Percentiles rank a stretch among this genome's conserved stretches.
Conservation (phyloP, 495 filamentous ascomycete genomes). For the Podospora sp. region DNA sequence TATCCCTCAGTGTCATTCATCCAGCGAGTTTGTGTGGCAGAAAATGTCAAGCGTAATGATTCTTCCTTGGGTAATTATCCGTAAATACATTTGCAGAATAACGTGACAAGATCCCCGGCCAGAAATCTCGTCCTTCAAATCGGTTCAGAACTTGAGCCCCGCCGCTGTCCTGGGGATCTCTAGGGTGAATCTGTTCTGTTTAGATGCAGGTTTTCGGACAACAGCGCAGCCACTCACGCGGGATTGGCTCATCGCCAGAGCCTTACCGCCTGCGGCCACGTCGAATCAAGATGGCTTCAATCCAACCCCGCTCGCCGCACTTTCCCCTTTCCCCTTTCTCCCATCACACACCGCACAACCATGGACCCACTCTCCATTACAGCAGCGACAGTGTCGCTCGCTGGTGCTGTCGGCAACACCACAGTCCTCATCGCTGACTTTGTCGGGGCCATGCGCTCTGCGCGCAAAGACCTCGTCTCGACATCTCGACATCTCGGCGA, state of each 20-base stretch:
- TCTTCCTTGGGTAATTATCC: too few species aligned
- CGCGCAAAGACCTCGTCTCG: background rate
- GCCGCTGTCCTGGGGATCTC: too few species aligned
- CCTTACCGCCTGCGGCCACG: background rate
- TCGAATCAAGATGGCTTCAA: background rate
- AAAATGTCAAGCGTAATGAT: too few species aligned
- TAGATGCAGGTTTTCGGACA: background rate
- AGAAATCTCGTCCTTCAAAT: too few species aligned
- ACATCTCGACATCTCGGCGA: background rate
- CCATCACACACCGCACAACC: background rate
- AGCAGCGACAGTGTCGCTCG: background rate
- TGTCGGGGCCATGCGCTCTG: background rate
- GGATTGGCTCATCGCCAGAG: background rate
- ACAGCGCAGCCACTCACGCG: background rate
- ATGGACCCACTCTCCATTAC: constrained; percentile 2
- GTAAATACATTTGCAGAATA: too few species aligned
- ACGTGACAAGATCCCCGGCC: too few species aligned
- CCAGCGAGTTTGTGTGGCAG: too few species aligned
- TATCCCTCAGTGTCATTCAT: too few species aligned
- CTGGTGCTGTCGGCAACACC: background rate
- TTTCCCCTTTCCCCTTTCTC: background rate
- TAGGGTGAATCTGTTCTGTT: too few species aligned
- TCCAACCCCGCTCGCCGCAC: background rate
- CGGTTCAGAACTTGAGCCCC: too few species aligned
- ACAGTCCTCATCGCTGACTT: background rate